Percentiles rank a stretch among this genome's conserved stretches.
Evolutionary conservation across 2,329 filamentous ascomycete species (phyloP).

Genomic region (Rutstroemia sp.): DNA sequence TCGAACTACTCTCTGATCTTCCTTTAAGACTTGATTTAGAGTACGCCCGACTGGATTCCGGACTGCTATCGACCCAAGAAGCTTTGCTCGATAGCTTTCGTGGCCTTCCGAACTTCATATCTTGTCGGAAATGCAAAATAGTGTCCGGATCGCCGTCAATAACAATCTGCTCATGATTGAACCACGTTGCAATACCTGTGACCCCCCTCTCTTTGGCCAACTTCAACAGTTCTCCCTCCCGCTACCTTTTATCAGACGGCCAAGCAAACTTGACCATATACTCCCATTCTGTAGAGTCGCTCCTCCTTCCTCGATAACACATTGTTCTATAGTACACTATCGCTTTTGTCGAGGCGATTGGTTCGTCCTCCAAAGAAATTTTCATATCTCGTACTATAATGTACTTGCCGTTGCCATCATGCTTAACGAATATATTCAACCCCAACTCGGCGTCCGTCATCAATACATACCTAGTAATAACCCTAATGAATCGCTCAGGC

Average conservation of each 20-base stretch:
- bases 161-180: slow-evolving; percentile 24
- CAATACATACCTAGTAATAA: too few relatives aligned
- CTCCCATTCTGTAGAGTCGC: slow-evolving; percentile 15
- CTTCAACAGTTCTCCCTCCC: slow-evolving; percentile 25
- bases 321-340: slow-evolving; percentile 18
- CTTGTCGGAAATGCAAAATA: slow-evolving; percentile 22
- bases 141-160: slow-evolving; percentile 17
- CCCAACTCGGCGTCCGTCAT: too few relatives aligned
- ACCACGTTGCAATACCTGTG: slow-evolving; percentile 23
- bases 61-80: slow-evolving; percentile 17
- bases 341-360: slow-evolving; percentile 7
- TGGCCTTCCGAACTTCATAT: slow-evolving; percentile 21
- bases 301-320: slow-evolving; percentile 16
- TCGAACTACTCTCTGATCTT: slow-evolving; percentile 9
- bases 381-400: too few relatives aligned
- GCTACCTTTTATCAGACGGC: too few relatives aligned
- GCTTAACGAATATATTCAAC: too few relatives aligned
- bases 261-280: slow-evolving; percentile 30
- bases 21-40: slow-evolving; percentile 14
- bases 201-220: slow-evolving; percentile 23
- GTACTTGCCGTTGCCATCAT: too few relatives aligned
- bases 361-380: too few relatives aligned
- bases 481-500: too few relatives aligned
- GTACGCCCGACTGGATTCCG: slow-evolving; percentile 14
- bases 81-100: slow-evolving; percentile 16